phyloP scores from a whole-genome alignment of 2,329 filamentous ascomycete genomes.

The Pyrenochaeta sp. region DNA sequence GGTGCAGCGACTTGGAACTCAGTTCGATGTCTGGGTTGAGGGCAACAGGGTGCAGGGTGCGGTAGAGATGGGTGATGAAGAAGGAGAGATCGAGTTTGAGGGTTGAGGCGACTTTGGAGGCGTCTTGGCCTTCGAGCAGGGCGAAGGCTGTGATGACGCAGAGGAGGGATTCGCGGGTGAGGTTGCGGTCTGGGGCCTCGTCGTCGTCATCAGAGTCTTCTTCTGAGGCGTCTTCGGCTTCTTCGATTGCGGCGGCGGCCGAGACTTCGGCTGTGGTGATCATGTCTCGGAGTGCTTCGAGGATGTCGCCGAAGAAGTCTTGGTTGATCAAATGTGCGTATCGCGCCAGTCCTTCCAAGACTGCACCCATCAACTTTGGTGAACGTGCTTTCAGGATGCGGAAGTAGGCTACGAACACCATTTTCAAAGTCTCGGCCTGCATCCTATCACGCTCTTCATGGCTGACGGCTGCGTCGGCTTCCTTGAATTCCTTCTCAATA shows the following conservation, averaged over 20 bases:
- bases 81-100: conserved; percentile 92
- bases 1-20: conserved; percentile 74
- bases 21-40: conserved; percentile 87
- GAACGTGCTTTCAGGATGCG: conserved; percentile 85
- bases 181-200: conserved; percentile 61
- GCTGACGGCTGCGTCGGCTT: conserved; percentile 87
- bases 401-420: conserved; percentile 96
- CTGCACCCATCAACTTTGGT: conserved; percentile 91
- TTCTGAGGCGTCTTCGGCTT: conserved; percentile 57
- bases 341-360: conserved; percentile 90
- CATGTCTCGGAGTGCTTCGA: conserved; percentile 93
- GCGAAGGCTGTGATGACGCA: conserved; percentile 97
- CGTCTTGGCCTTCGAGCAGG: conserved; percentile 93
- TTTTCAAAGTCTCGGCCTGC: conserved; percentile 93
- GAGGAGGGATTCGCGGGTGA: conserved; percentile 87
- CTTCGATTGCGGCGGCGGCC: conserved; percentile 55
- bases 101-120: conserved; percentile 78
- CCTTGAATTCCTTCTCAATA: conserved; percentile 90
- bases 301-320: conserved; percentile 95
- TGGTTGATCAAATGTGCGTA: conserved; percentile 98
- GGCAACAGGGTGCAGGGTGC: conserved; percentile 78
- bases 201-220: conserved; percentile 61
- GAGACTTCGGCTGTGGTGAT: conserved; percentile 73
- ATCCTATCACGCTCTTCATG: conserved; percentile 93
- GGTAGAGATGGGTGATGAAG: conserved; percentile 94